phyloP scores from a whole-genome alignment of 192 early-diverging fungal genomes.

The Neocallimastix lanati region DNA sequence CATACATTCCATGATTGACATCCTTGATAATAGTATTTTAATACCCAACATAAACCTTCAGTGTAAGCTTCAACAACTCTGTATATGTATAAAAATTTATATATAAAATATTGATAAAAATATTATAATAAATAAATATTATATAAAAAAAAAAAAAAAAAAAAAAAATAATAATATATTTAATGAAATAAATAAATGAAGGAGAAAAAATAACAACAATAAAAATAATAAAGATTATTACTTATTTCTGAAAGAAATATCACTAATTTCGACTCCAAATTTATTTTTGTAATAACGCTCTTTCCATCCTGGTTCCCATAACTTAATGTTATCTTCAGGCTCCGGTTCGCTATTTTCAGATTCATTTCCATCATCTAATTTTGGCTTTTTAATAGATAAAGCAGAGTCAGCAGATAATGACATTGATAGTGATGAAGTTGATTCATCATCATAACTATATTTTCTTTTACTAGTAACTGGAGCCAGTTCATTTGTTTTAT shows the following conservation, averaged over 20 bases:
- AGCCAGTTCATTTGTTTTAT: not conserved
- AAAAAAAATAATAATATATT: too few species aligned
- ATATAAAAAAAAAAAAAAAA: too few species aligned
- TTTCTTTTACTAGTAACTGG: not conserved
- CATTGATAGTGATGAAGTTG: not conserved
- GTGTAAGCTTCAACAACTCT: constrained; percentile 38
- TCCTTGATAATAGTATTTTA: constrained; percentile 86
- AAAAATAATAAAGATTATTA: too few species aligned
- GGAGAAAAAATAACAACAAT: too few species aligned
- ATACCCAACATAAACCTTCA: constrained; percentile 91
- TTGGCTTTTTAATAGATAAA: not conserved
- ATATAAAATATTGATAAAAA: too few species aligned
- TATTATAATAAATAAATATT: too few species aligned
- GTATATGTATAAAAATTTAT: too few species aligned
- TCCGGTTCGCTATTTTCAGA: constrained; percentile 18
- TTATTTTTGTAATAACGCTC: constrained; percentile 61
- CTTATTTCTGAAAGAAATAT: constrained; percentile 1
- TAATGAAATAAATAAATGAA: too few species aligned
- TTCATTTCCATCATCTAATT: not conserved
- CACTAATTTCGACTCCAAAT: constrained; percentile 39
- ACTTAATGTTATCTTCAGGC: constrained; percentile 39
- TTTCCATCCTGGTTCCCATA: constrained; percentile 66
- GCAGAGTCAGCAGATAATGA: not conserved
- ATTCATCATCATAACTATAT: not conserved
- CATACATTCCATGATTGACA: constrained; percentile 66